Conservation (phyloP, 257 asterid species). For the Solanum acaule region DNA sequence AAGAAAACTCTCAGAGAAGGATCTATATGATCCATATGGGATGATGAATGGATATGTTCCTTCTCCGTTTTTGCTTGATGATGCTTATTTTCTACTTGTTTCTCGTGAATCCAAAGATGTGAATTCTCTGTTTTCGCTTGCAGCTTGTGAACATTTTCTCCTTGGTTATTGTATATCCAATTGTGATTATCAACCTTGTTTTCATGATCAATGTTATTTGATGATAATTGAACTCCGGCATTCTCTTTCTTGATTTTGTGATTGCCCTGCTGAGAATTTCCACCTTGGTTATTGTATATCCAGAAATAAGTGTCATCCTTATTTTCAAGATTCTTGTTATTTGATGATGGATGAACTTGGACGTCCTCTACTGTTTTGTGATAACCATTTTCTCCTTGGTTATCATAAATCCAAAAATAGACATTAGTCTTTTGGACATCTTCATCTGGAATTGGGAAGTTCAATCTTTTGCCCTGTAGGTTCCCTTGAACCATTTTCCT, state of each 20-base stretch:
- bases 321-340: background rate
- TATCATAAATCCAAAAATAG: background rate
- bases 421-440: background rate
- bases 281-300: background rate
- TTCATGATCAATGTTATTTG: background rate
- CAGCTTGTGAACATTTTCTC: background rate
- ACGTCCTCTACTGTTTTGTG: background rate
- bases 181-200: background rate
- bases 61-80: background rate
- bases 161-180: background rate
- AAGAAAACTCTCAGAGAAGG: conserved; percentile 54
- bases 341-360: background rate
- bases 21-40: conserved; percentile 52
- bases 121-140: background rate
- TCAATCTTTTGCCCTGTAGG: background rate
- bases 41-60: conserved; percentile 27
- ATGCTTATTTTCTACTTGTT: background rate
- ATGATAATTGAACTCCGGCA: background rate
- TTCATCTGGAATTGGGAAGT: background rate
- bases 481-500: conserved; percentile 1
- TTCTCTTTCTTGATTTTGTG: background rate
- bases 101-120: background rate
- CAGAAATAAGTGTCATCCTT: background rate
- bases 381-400: background rate
- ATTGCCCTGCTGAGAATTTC: background rate